Base-by-base conservation (phyloP, 148 eudicot genomes). In the Persicaria maculosa region DNA sequence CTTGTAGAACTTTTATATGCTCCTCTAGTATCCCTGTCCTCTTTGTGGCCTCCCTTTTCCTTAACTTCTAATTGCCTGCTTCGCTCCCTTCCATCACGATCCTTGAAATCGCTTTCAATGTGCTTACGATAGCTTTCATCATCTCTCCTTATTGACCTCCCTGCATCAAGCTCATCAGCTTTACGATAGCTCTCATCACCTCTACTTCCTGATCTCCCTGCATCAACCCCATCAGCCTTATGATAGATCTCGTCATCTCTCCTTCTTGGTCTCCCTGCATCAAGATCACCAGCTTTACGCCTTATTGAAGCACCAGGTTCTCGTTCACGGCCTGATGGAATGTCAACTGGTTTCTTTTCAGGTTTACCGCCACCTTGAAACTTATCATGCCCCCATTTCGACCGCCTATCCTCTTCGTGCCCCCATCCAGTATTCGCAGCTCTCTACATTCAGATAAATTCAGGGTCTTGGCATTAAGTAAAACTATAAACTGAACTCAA, bases 341-440 rank as follows among this genome's bases (percentile, higher is more conserved):
- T 74, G 61, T 68, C 75, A 47, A 59, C 61, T 53, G 81, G 43
- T 74, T 76, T 79, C 81, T 76, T 86, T 47, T 77, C 84, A 61
- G 77, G 73, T 44, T 72, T 83, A 59, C 59, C 44, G n/a, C 82
- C 80, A 68, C 75, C 83, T 45, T 82, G 84, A 76, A 77, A 85
- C 82, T 76, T 91, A 76, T 88, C 92, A 72, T 87, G 81, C 43
- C 74, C 86, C 91, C 89, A 79, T 77, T 77, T 88, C 70, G 94
- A 74, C 48, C 40, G 86, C 75, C 82, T 85, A 68, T 88, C 86
- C 78, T 91, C 97, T 54, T 90, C 84, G 9, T 82, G 81, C 76
- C 97, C 97, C 97, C 97, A 85, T 73, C 98, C 98, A 22, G 98
- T 93, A 73, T 93, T 77, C 77, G 98, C 97, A 79, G 97, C 98